phyloP scores from a whole-genome alignment of 805 yeast genomes.

The Suhomyces prunicola region DNA sequence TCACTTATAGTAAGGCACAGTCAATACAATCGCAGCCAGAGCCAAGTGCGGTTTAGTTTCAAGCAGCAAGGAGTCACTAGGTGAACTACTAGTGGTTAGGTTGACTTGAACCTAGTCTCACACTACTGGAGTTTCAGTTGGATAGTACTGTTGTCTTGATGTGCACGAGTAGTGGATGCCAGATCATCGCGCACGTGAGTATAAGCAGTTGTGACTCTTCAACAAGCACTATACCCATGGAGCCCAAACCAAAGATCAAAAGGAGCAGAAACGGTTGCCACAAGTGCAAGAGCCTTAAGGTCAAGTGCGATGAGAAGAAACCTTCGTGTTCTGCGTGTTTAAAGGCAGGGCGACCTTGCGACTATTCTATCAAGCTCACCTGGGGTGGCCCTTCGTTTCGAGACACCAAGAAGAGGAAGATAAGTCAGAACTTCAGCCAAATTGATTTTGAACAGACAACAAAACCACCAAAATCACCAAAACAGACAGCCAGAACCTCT shows the following conservation, averaged over 20 bases:
- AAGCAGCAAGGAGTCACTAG: no score
- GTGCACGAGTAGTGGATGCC: no score
- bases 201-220: neutral
- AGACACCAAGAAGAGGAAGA: conserved; percentile 33
- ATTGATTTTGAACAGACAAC: neutral
- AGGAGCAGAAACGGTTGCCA: conserved; percentile 61
- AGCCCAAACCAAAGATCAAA: conserved; percentile 21
- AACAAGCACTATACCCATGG: neutral
- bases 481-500: neutral
- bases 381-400: conserved; percentile 78
- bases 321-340: conserved; percentile 60
- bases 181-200: neutral
- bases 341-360: conserved; percentile 49
- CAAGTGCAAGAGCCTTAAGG: conserved; percentile 56
- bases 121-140: no score
- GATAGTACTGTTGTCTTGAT: no score
- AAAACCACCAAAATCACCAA: neutral
- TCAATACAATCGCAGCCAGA: neutral
- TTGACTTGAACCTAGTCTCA: no score
- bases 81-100: no score
- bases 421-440: neutral
- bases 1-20: no score
- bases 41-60: no score
- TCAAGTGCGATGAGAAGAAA: conserved; percentile 67
- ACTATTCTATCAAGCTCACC: conserved; percentile 57